Evolutionary conservation across 108 stramenopile species (phyloP).

Genomic region (Cyclostephanos tholiformis): DNA sequence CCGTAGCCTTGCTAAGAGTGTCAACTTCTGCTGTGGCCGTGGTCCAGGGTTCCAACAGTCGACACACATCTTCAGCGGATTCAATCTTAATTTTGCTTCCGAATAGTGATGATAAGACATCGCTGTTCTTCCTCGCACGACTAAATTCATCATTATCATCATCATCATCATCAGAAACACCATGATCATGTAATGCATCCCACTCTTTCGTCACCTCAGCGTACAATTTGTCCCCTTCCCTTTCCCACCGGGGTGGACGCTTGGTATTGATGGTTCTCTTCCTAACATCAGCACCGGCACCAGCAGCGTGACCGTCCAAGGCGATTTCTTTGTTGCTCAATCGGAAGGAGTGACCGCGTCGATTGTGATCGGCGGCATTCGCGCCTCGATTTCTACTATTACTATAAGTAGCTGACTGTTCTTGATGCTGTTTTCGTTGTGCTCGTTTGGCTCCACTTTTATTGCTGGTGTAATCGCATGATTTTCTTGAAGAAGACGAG

Average conservation of each 20-base stretch:
- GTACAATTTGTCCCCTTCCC: slow-evolving; percentile 73
- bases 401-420: not conserved
- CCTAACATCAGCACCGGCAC: not conserved
- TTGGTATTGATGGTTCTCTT: slow-evolving; percentile 26
- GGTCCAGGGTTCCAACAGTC: slow-evolving; percentile 37
- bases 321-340: slow-evolving; percentile 6
- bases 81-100: slow-evolving; percentile 12
- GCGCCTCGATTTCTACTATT: slow-evolving; percentile 34
- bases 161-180: not conserved
- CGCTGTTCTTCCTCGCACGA: not conserved
- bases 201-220: slow-evolving; percentile 43
- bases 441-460: no score
- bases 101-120: slow-evolving; percentile 5
- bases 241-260: slow-evolving; percentile 77
- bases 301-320: not conserved
- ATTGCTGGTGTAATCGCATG: no score
- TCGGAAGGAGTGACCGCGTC: slow-evolving; percentile 42
- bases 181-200: slow-evolving; percentile 13
- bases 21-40: not conserved
- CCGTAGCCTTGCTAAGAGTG: not conserved
- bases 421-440: no score
- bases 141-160: not conserved
- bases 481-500: no score
- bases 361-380: slow-evolving; percentile 46
- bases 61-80: slow-evolving; percentile 39